These are phyloP conservation scores for Pleurotus tuoliensis DNA, from an alignment of 768 basidiomycete genomes.

Conservation along the genomic window DNA sequence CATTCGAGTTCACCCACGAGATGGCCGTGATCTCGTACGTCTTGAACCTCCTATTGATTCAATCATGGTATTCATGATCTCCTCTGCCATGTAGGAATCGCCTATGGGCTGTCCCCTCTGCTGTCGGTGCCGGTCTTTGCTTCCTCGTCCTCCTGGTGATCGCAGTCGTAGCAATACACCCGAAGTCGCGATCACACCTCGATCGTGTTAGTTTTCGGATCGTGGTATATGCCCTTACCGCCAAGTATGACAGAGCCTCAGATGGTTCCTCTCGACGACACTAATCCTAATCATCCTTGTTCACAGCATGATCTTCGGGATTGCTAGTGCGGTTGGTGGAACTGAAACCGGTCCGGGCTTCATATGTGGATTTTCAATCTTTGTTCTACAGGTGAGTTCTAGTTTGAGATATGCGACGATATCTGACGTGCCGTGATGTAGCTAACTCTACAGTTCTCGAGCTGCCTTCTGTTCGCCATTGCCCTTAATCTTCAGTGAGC, in stretches of 20 bases:
- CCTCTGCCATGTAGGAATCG: not conserved
- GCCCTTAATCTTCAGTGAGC: conserved; percentile 20
- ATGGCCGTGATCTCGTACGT: no score
- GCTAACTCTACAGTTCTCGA: conserved; percentile 17
- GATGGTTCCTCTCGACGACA: not conserved
- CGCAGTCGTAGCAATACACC: no score
- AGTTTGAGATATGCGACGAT: not conserved
- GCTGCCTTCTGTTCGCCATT: conserved; percentile 18
- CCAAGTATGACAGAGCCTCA: conserved; percentile 14
- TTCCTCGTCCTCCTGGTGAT: no score
- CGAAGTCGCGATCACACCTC: conserved; percentile 5
- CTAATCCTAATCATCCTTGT: not conserved
- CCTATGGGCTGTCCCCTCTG: no score
- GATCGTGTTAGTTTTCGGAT: conserved; percentile 20
- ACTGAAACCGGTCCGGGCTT: conserved; percentile 4
- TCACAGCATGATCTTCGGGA: conserved; percentile 16
- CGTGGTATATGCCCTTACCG: conserved; percentile 14
- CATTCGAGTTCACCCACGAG: no score
- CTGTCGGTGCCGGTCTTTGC: no score
- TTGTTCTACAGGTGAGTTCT: conserved; percentile 15
- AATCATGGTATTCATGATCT: not conserved
- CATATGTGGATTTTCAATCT: conserved; percentile 18
- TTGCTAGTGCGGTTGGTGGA: conserved; percentile 16
- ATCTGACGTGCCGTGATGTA: not conserved
- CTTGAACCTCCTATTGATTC: no score